Evolutionary conservation across 2,329 filamentous ascomycete species (phyloP), one percentile per base, ranked within the genome.

Genomic region (Cladosporium colombiae): DNA sequence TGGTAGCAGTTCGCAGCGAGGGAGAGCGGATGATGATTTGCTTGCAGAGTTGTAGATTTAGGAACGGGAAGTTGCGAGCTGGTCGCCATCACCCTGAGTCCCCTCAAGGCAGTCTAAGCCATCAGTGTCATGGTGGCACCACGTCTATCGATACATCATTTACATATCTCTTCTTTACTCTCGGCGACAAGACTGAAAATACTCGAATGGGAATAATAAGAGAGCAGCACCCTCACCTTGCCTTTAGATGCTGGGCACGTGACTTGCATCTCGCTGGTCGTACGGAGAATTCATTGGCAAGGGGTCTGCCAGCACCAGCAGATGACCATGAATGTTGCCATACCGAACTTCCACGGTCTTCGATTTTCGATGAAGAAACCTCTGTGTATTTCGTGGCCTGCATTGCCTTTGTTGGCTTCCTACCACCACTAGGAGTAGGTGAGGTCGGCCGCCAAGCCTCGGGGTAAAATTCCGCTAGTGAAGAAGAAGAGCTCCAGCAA

Each of bases 401-500:
- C 40, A n/a, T 46, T 23, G 40, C 1, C n/a, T 21, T 21, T 46
- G n/a, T 11, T 21, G 40, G 14, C 37, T 44, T 44, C 37, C 37
- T 44, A 6, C 21, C n/a, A 46, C n/a, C 40, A 46, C n/a, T n/a
- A 23, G 40, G 6, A 23, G n/a, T 46, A 46, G 40, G 40, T 46
- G 40, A 46, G 40, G 40, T 46, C 7, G 29, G 33, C 11, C 23
- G 50, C 50, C 50, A 53, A 53, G 50, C 50, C 50, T 31, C 50
- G 50, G 50, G 50, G 50, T n/a, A 53, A 53, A 53, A 53, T 53
- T 53, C 50, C 50, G 50, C 50, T 31, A 44, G 27, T 6, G 27
- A 29, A 18, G 52, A 55, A 52, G 49, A 53, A 55, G 52, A 55
- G 52, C 52, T 55, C 52, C 52, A 55, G 55, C 55, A 62, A 61